Evolutionary conservation across 192 early-diverging fungal species (phyloP), one percentile per base, ranked within the genome.

Genomic region (Rhizophagus sp.): DNA sequence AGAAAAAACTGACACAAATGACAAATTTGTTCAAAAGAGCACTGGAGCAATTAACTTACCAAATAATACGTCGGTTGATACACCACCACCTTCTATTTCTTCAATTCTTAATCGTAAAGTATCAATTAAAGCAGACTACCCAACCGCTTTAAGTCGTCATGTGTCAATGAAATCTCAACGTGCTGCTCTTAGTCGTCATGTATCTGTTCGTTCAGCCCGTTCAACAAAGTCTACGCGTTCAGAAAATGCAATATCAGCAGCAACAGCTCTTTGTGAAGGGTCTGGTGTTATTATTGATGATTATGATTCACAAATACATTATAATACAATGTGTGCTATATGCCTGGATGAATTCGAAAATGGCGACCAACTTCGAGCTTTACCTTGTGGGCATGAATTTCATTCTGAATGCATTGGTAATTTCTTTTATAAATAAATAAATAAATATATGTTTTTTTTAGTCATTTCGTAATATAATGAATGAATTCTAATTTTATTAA

Each of bases 361-460:
- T 15, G 80, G 68, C 12, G 83, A 84, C 44, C 65, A 50, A 22
- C 52, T 84, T 24, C 77, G 83, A 27, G 12, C 77, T 17, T 69
- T 84, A 4, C 79, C 81, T 24, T 84, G 83, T 50, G 36, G 44
- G 6, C 83, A 84, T 47, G 83, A 84, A 62, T 84, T 81, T 44
- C 83, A 82, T 27, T 44, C 79, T 1, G 83, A 82, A 5, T 85
- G 84, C 61, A 73, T 85, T 63, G 83, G 83, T 84, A 81, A 66
- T 66, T 36, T 25, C 30, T 50, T n/a, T 64, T 13, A 30, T 34
- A 19, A 5, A 17, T 4, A 57, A 57, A 5, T 39, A 39, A 4
- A 39, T 4, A 5, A 2, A 2, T 36, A 36, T 4, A 36, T 36
- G 30, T 30, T 30, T 30, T 30, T 30, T 30, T 30, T 30, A 30